Percentiles rank a stretch among this genome's conserved stretches.
Evolutionary conservation across 306 rosid species (phyloP).

Genomic region (Cucurbita moschata): DNA sequence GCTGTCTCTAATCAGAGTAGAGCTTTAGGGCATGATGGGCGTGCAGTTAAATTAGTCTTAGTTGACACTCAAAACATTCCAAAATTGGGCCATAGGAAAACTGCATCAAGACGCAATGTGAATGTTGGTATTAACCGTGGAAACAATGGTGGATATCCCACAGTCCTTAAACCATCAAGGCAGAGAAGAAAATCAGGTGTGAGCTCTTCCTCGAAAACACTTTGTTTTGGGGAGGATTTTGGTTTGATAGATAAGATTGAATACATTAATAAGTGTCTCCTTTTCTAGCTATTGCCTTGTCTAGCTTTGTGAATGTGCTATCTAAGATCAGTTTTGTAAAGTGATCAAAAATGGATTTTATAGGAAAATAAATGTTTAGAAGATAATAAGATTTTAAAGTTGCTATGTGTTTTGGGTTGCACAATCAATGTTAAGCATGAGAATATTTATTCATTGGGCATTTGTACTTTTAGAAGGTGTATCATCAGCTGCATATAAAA

Average conservation of each 20-base stretch:
- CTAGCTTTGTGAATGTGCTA: neutral
- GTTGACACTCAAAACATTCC: conserved; percentile 80
- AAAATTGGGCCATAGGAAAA: conserved; percentile 70
- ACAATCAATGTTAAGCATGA: neutral
- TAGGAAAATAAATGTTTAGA: neutral
- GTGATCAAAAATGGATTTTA: neutral
- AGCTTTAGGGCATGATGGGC: conserved; percentile 52
- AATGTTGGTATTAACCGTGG: conserved; percentile 57
- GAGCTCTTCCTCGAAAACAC: neutral
- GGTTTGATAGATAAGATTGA: neutral
- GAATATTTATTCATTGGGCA: neutral
- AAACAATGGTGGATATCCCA: conserved; percentile 62
- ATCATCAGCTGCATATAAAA: conserved; percentile 65
- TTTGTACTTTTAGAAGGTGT: conserved; percentile 20
- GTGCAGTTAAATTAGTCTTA: conserved; percentile 59
- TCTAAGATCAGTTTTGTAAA: neutral
- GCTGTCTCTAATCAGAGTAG: conserved; percentile 48
- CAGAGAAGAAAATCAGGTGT: conserved; percentile 78
- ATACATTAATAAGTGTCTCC: neutral
- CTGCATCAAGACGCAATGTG: conserved; percentile 52
- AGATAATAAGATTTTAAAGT: neutral
- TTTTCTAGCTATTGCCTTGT: neutral
- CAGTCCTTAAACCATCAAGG: conserved; percentile 56
- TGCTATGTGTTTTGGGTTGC: neutral
- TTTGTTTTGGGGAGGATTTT: neutral